Evolutionary conservation across 768 basidiomycete genomes (phyloP), one percentile per base, ranked within the genome.

Genomic region (Multifurca ochricompacta): DNA sequence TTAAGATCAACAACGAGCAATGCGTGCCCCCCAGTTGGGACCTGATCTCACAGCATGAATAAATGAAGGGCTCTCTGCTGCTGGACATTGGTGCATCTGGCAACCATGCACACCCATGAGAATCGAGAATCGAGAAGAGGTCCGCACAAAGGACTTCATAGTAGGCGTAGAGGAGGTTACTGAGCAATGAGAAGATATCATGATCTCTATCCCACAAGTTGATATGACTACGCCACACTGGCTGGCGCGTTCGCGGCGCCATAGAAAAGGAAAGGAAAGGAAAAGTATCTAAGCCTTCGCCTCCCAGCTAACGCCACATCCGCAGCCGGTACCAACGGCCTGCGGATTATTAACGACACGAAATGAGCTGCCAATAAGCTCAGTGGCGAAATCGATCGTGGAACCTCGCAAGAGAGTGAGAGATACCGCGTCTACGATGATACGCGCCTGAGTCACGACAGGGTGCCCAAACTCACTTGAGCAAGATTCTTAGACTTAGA

Each of bases 221-320:
- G 11, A 25, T 19, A 11, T 41, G 40, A 11, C 23, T 14, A 21
- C 19, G 9, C 9, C 16, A n/a, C 14, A n/a, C n/a, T n/a, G n/a
- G n/a, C 18, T 39, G 11, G 21, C 36, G 36, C 40, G 40, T n/a
- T n/a, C n/a, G n/a, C n/a, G n/a, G n/a, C n/a, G n/a, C n/a, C 9
- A 21, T 7, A 7, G 39, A 10, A 19, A n/a, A 31, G 13, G n/a
- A 9, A 42, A 51, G n/a, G n/a, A 28, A 19, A 11, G 34, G 19
- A 21, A 21, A 37, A 37, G 10, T 39, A 13, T 16, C 40, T 53
- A 73, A 18, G 66, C 59, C 65, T 90, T 89, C 53, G 91, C 73
- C 65, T 94, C 92, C 93, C 91, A 96, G 65, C 91, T 94, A 19
- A 97, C 84, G 14, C 95, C 95, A 64, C 95, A 99, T 1, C 95